phyloP scores from a whole-genome alignment of 106 monocot genomes.

The Narthecium ossifragum region DNA sequence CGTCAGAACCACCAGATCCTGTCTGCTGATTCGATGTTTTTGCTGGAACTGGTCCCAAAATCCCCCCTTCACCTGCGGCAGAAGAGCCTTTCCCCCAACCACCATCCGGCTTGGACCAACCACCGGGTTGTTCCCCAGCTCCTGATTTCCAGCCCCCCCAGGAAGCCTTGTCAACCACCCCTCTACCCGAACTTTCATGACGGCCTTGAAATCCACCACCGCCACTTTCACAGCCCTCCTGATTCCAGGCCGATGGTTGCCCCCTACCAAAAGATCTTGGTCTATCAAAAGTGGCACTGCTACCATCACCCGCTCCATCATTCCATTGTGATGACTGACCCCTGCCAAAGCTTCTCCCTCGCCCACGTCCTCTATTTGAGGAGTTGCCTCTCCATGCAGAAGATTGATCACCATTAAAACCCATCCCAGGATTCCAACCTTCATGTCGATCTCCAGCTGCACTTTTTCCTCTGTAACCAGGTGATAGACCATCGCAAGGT shows the following conservation, averaged over 20 bases:
- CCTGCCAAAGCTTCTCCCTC: constrained; percentile 5
- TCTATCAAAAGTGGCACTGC: neutral
- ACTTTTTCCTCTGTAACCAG: neutral
- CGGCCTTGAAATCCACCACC: neutral
- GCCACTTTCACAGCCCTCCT: neutral
- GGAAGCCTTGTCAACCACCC: neutral
- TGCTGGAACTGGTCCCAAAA: no score
- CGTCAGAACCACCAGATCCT: no score
- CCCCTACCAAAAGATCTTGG: neutral
- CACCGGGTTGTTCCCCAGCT: neutral
- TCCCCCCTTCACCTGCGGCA: no score
- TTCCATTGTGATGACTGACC: neutral
- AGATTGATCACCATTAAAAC: neutral
- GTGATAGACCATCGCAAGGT: neutral
- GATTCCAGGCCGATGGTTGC: neutral
- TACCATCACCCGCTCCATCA: neutral
- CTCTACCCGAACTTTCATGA: neutral
- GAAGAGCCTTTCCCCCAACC: no score
- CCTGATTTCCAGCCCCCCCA: neutral
- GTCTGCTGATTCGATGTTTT: no score
- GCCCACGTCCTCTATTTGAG: neutral
- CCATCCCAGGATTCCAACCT: constrained; percentile 5
- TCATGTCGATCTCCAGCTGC: neutral
- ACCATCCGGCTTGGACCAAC: no score
- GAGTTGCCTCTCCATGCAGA: neutral